These are phyloP conservation scores for Sextonia rubra DNA, from an alignment of 164 flowering plant genomes.

Conservation along the genomic window DNA sequence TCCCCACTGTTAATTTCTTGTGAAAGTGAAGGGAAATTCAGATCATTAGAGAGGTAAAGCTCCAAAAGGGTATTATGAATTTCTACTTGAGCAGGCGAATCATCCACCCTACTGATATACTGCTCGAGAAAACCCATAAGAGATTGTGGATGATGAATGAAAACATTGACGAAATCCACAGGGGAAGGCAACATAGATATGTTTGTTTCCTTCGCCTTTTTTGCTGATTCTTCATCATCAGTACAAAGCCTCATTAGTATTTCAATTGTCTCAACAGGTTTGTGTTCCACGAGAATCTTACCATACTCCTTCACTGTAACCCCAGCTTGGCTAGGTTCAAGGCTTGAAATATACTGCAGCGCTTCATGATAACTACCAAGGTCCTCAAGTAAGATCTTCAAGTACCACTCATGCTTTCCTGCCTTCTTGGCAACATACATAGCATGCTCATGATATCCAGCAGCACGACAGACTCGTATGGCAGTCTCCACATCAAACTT, in stretches of 20 bases:
- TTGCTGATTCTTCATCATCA: slow-evolving; percentile 61
- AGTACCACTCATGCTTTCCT: slow-evolving; percentile 90
- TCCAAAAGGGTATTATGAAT: slow-evolving; percentile 93
- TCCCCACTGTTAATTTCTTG: slow-evolving; percentile 35
- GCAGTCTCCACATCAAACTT: slow-evolving; percentile 98
- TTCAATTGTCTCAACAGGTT: slow-evolving; percentile 78
- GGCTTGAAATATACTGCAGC: slow-evolving; percentile 80
- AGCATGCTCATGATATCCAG: slow-evolving; percentile 98
- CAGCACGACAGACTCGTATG: slow-evolving; percentile 95
- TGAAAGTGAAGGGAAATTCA: slow-evolving; percentile 66
- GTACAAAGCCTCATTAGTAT: slow-evolving; percentile 89
- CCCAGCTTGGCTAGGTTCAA: slow-evolving; percentile 95
- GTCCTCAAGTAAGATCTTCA: slow-evolving; percentile 96
- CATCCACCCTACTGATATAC: slow-evolving; percentile 75
- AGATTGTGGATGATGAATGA: slow-evolving; percentile 79
- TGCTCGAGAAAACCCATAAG: slow-evolving; percentile 94
- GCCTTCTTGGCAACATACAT: slow-evolving; percentile 99
- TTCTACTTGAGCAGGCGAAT: slow-evolving; percentile 92
- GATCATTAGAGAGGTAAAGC: slow-evolving; percentile 75
- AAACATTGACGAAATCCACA: slow-evolving; percentile 90
- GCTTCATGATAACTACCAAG: slow-evolving; percentile 89
- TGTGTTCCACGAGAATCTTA: slow-evolving; percentile 90
- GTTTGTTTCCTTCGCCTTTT: slow-evolving; percentile 33
- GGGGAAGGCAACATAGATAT: slow-evolving; percentile 90
- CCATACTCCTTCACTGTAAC: slow-evolving; percentile 91